These are phyloP conservation scores for Flaveria bidentis DNA, from an alignment of 129 eudicot species.

Conservation along the genomic window DNA sequence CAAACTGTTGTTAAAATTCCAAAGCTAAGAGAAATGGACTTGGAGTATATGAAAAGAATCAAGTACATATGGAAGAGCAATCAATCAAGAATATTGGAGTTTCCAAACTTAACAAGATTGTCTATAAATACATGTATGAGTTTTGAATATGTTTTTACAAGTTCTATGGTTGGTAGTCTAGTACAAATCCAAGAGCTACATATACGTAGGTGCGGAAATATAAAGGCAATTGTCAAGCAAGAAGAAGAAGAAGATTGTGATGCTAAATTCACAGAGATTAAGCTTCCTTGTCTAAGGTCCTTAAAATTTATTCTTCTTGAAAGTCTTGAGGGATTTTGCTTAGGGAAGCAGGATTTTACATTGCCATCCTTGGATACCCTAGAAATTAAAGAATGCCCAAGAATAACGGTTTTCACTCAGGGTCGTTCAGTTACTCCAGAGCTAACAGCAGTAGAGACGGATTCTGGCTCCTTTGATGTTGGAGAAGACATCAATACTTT, in stretches of 20 bases:
- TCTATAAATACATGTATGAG: neutral
- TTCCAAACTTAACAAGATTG: neutral
- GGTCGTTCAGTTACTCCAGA: neutral
- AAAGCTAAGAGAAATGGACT: neutral
- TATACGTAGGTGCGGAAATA: neutral
- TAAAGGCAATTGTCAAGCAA: neutral
- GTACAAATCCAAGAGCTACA: neutral
- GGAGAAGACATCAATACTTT: neutral
- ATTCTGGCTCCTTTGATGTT: neutral
- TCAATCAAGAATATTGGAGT: neutral
- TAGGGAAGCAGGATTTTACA: neutral
- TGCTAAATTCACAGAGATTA: neutral
- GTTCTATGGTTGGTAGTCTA: neutral
- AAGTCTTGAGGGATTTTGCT: neutral
- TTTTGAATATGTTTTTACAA: neutral
- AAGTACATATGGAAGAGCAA: slow-evolving; percentile 1
- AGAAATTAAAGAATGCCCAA: neutral
- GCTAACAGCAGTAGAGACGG: neutral
- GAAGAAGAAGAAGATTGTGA: neutral
- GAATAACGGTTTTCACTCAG: neutral
- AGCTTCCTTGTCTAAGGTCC: neutral
- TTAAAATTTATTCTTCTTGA: neutral
- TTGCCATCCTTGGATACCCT: neutral
- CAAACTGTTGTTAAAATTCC: neutral
- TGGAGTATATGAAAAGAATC: neutral